Base-by-base conservation (phyloP, 1,139 yeast genomes). In the Pneumocystis jirovecii region DNA sequence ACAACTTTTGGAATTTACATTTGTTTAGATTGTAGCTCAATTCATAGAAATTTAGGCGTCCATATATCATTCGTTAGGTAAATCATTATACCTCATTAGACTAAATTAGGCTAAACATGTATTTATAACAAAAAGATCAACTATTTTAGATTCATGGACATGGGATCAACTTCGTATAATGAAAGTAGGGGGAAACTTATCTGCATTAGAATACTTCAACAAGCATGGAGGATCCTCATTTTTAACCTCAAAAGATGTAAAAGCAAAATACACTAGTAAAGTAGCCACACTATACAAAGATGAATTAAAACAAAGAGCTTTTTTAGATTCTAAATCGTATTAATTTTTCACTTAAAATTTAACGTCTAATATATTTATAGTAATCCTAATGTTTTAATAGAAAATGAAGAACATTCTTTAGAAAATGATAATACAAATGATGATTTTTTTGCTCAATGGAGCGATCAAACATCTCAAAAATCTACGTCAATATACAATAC, bases 91-190 rank as follows among this genome's bases (percentile, higher is more conserved):
- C 37, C 40, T n/a, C 40, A n/a, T 45, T 35, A n/a, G 10, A 34
- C 7, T 56, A n/a, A n/a, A n/a, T n/a, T n/a, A n/a, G n/a, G n/a
- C n/a, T 10, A 17, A 37, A 21, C n/a, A 17, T 60, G 10, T 17
- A 63, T 60, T 61, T 42, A 44, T 21, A 61, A 19, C n/a, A 3
- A 25, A 25, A 29, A 29, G 98, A 74, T 88, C 96, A 40, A 90
- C 93, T 70, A 89, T 96, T 42, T 91, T 95, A 95, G 99, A 93
- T 75, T 96, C 90, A 77, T 95, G 95, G 80, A 90, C 90, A 75
- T 86, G 90, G 19, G 96, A 89, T 66, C 97, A 93, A 75, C 82
- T 90, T 67, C 79, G 85, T 69, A 80, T 95, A 70, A 91, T 95
- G 98, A 96, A 93, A 72, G 80, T 85, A 68, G 98, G 99, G 68